phyloP scores from a whole-genome alignment of 768 basidiomycete species.

The Sarcomyxa edulis region DNA sequence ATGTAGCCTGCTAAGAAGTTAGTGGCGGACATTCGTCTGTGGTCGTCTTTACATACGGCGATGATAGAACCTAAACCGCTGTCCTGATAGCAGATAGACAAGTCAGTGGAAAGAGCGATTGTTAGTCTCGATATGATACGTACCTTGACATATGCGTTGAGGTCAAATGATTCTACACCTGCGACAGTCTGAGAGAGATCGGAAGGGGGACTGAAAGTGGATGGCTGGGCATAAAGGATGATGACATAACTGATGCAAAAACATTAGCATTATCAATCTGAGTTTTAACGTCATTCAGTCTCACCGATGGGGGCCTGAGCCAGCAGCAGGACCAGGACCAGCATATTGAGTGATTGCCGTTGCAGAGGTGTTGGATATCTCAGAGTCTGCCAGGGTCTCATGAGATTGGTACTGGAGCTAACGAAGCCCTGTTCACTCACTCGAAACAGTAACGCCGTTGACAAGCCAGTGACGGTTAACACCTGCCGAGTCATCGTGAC shows the following conservation, averaged over 20 bases:
- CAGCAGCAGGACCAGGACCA: constrained; percentile 63
- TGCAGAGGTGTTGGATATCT: constrained; percentile 38
- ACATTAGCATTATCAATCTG: neutral
- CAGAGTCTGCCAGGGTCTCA: constrained; percentile 18
- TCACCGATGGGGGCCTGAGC: constrained; percentile 72
- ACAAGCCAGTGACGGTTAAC: constrained; percentile 81
- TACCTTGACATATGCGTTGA: constrained; percentile 54
- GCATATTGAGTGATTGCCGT: constrained; percentile 59
- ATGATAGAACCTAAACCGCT: constrained; percentile 55
- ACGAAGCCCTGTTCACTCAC: constrained; percentile 25
- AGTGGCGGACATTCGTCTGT: neutral
- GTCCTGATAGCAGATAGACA: constrained; percentile 29
- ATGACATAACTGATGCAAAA: constrained; percentile 53
- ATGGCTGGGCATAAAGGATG: constrained; percentile 59
- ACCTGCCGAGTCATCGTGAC: constrained; percentile 48
- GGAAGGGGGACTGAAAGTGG: constrained; percentile 54
- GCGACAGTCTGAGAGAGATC: constrained; percentile 45
- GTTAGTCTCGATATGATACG: constrained; percentile 8
- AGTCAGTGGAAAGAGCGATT: constrained; percentile 2
- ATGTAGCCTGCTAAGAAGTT: constrained; percentile 44
- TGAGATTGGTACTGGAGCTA: neutral
- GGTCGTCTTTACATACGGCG: constrained; percentile 35
- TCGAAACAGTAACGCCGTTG: constrained; percentile 50
- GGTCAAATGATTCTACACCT: constrained; percentile 50
- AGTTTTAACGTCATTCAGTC: constrained; percentile 6